These are phyloP conservation scores for Rhodotorula sp. DNA, from an alignment of 1,284 basidiomycete species.

Conservation along the genomic window DNA sequence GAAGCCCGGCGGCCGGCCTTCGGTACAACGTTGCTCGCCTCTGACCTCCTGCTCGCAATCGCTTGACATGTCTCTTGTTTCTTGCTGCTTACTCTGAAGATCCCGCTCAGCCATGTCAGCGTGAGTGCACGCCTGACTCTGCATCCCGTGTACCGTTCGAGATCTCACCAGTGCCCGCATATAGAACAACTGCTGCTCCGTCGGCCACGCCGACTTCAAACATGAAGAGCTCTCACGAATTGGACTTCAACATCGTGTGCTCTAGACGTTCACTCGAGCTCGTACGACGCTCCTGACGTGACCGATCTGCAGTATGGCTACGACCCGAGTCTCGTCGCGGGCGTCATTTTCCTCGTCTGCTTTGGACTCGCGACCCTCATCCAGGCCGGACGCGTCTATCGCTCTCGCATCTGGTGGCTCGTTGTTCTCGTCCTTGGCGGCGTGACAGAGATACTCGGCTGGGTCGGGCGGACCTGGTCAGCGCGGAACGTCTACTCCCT, in stretches of 20 bases:
- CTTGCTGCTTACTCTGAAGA: too few relatives aligned
- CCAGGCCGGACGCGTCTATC: constrained; percentile 14
- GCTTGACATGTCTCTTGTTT: too few relatives aligned
- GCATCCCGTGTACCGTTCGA: too few relatives aligned
- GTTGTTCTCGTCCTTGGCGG: constrained; percentile 30
- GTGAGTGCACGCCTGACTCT: neutral
- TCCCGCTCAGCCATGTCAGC: neutral
- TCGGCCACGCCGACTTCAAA: neutral
- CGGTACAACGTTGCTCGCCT: too few relatives aligned
- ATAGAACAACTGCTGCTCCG: too few relatives aligned
- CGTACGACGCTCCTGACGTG: neutral
- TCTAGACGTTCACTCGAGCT: too few relatives aligned
- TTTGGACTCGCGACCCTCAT: constrained; percentile 26
- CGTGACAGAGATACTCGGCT: constrained; percentile 13
- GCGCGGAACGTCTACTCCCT: constrained; percentile 18
- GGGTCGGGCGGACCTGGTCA: constrained; percentile 26
- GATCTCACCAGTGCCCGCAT: too few relatives aligned
- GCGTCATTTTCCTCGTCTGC: constrained; percentile 28
- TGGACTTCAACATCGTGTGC: constrained; percentile 24
- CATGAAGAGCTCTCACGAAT: neutral
- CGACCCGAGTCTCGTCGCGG: constrained; percentile 18
- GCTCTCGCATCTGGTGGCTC: constrained; percentile 31
- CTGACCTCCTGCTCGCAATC: too few relatives aligned
- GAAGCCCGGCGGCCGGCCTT: too few relatives aligned
- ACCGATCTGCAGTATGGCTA: constrained; percentile 1